A percentile compares a stretch with the other conserved stretches of the same genome.
phyloP scores from a whole-genome alignment of 768 basidiomycete genomes.

The Lentinus brumalis region DNA sequence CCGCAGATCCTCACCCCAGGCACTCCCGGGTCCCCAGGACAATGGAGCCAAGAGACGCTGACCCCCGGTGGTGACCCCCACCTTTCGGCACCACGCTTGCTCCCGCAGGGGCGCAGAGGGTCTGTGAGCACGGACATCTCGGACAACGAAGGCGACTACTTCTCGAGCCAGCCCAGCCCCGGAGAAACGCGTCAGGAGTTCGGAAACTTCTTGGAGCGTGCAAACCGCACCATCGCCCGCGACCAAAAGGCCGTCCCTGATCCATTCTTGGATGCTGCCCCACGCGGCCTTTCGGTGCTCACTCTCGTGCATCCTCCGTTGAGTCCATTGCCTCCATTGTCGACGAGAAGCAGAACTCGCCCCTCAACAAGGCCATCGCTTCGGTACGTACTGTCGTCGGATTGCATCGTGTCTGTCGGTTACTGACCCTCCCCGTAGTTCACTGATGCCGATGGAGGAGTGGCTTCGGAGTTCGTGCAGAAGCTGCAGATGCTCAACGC shows the following conservation, averaged over 20 bases:
- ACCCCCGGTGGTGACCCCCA: slow-evolving; percentile 47
- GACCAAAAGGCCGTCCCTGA: slow-evolving; percentile 80
- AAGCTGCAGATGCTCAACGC: slow-evolving; percentile 77
- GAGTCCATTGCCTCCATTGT: slow-evolving; percentile 92
- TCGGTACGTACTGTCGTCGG: slow-evolving; percentile 52
- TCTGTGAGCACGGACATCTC: slow-evolving; percentile 49
- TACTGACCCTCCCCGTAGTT: slow-evolving; percentile 51
- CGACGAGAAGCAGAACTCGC: slow-evolving; percentile 88
- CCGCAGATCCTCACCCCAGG: slow-evolving; percentile 28
- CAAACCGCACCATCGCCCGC: slow-evolving; percentile 80
- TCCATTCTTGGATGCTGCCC: slow-evolving; percentile 80
- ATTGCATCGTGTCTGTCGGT: neutral
- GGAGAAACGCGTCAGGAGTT: slow-evolving; percentile 46
- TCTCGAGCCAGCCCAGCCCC: slow-evolving; percentile 39
- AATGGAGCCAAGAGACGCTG: slow-evolving; percentile 63
- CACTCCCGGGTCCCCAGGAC: slow-evolving; percentile 58
- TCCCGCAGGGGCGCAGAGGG: slow-evolving; percentile 29
- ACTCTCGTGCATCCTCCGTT: slow-evolving; percentile 81
- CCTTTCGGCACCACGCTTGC: slow-evolving; percentile 39
- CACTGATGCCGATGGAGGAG: slow-evolving; percentile 91
- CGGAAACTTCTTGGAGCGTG: slow-evolving; percentile 80
- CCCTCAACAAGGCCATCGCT: slow-evolving; percentile 91
- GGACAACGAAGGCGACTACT: slow-evolving; percentile 64
- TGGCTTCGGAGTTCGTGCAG: slow-evolving; percentile 86
- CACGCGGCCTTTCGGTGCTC: slow-evolving; percentile 73